phyloP scores from a whole-genome alignment of 352 stramenopile genomes.

The Globisporangium perplexum region DNA sequence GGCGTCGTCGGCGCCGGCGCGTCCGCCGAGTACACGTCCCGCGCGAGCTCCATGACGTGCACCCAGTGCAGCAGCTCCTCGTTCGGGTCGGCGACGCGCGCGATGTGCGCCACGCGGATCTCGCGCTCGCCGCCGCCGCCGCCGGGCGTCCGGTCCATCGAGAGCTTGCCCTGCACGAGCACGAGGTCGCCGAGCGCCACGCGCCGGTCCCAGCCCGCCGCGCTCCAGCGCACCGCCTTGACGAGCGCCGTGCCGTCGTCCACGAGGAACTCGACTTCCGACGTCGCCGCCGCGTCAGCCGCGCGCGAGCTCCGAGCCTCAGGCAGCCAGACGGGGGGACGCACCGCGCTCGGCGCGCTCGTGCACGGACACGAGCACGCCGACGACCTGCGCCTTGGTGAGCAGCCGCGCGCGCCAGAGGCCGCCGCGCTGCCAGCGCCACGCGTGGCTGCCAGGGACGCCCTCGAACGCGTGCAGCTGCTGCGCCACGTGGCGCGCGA shows the following conservation, averaged over 20 bases:
- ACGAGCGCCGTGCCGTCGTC: constrained; percentile 70
- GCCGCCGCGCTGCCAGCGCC: constrained; percentile 20
- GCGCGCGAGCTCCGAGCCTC: not conserved
- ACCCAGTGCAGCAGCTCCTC: constrained; percentile 74
- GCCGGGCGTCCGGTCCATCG: constrained; percentile 31
- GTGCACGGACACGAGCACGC: constrained; percentile 53
- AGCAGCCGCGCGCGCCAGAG: constrained; percentile 31
- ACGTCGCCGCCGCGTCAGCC: not conserved
- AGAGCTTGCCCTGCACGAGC: constrained; percentile 68
- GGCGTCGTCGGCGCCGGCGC: no score
- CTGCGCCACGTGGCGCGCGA: constrained; percentile 34
- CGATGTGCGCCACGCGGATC: constrained; percentile 48
- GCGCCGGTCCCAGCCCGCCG: constrained; percentile 9
- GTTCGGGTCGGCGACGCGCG: constrained; percentile 52
- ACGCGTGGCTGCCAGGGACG: constrained; percentile 53
- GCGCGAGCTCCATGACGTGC: constrained; percentile 42
- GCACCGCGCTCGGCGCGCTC: constrained; percentile 48
- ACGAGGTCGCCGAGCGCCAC: constrained; percentile 61
- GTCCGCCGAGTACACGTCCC: constrained; percentile 27
- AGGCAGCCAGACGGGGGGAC: not conserved
- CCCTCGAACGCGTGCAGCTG: constrained; percentile 40
- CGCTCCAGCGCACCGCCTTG: constrained; percentile 47
- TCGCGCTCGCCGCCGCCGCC: constrained; percentile 27
- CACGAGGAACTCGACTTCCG: constrained; percentile 57
- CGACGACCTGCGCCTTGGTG: constrained; percentile 64